Conservation (phyloP, 257 asterid species). For the Nicotiana paniculata region DNA sequence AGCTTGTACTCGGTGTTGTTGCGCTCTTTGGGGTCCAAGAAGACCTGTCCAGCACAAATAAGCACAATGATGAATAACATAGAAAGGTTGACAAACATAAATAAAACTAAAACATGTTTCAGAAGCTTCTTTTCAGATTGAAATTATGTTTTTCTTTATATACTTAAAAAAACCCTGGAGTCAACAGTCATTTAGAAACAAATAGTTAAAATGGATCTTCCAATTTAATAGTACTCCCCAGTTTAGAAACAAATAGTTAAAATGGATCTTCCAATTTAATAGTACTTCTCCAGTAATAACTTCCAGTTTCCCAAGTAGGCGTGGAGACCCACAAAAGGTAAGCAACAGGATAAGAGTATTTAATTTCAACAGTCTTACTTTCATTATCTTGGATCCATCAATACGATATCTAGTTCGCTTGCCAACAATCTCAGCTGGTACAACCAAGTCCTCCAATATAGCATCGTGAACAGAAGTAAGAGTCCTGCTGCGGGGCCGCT, state of each 20-base stretch:
- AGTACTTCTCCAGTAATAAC: neutral
- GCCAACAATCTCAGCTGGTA: slow-evolving; percentile 85
- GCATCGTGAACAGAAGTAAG: slow-evolving; percentile 91
- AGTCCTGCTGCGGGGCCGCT: slow-evolving; percentile 77
- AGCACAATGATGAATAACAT: neutral
- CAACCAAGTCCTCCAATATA: slow-evolving; percentile 75
- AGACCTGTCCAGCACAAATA: slow-evolving; percentile 19
- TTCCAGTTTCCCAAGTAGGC: neutral
- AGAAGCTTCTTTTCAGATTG: neutral
- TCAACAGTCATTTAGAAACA: neutral
- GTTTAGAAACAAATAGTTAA: neutral
- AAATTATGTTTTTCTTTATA: neutral
- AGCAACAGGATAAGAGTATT: neutral
- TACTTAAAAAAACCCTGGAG: neutral
- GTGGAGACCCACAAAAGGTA: neutral
- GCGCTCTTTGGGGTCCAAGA: slow-evolving; percentile 38
- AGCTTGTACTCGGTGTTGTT: slow-evolving; percentile 41
- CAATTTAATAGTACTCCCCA: too few relatives aligned
- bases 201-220: neutral
- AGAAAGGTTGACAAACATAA: neutral
- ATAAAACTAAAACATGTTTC: neutral
- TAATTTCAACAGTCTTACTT: slow-evolving; percentile 29
- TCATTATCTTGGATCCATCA: slow-evolving; percentile 84
- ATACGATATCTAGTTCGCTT: slow-evolving; percentile 57
- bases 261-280: neutral